A percentile compares a stretch with the other conserved stretches of the same genome.
Conservation (phyloP, 306 rosid species). For the Rubus parviflorus region DNA sequence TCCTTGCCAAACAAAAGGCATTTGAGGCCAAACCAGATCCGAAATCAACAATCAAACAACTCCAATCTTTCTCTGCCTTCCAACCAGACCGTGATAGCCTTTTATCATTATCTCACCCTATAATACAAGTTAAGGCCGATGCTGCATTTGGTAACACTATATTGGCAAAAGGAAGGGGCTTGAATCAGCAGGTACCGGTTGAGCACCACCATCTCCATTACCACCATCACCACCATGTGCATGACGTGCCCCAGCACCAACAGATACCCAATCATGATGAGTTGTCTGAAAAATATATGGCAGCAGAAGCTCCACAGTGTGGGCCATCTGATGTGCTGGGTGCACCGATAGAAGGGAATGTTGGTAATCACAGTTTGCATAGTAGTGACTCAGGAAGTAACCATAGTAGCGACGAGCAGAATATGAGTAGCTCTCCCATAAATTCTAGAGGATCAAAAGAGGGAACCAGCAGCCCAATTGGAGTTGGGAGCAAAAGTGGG, state of each 20-base stretch:
- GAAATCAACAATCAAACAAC: conserved; percentile 32
- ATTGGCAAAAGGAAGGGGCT: conserved; percentile 7
- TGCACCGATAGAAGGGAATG: conserved; percentile 42
- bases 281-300: conserved; percentile 30
- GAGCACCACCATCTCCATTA: conserved; percentile 35
- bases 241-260: conserved; percentile 27
- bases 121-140: conserved; percentile 24
- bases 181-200: conserved; percentile 26
- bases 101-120: neutral
- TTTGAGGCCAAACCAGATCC: conserved; percentile 44
- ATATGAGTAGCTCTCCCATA: conserved; percentile 37
- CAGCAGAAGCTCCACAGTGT: conserved; percentile 38
- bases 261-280: conserved; percentile 29
- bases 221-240: conserved; percentile 38
- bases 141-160: conserved; percentile 3
- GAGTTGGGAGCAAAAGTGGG: conserved; percentile 34
- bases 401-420: conserved; percentile 48
- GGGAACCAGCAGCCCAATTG: conserved; percentile 31
- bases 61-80: conserved; percentile 31
- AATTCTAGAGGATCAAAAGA: conserved; percentile 35
- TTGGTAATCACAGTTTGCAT: conserved; percentile 32
- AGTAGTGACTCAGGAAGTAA: conserved; percentile 48
- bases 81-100: conserved; percentile 19
- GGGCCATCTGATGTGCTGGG: conserved; percentile 42
- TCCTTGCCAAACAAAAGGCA: conserved; percentile 37